Evolutionary conservation across 352 stramenopile genomes (phyloP), one percentile per base, ranked within the genome.

Genomic region (Phytophthora meadii): DNA sequence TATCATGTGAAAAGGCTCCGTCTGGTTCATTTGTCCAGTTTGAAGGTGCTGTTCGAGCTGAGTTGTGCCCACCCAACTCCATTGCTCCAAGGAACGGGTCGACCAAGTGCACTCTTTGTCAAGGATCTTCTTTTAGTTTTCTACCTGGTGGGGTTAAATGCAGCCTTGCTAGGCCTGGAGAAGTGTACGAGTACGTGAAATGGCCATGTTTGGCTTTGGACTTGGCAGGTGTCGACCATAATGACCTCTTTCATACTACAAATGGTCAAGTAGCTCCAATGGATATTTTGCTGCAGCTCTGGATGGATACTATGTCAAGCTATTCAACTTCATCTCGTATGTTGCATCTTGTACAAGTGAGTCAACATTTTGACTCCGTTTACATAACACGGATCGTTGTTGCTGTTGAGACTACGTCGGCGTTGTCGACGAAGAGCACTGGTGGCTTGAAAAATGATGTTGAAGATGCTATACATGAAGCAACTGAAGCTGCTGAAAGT

Each of bases 161-260:
- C 49, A 61, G 55, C 14, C 3, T 52, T 39, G 60, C 77, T 4
- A 56, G 52, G 4, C 32, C 49, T 45, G 81, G 81, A 24, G 77
- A 88, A 51, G 63, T 87, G 10, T 70, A 83, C 42, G 74, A 88
- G 25, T 32, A 58, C 6, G 65, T 86, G 27, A 37, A 70, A 32
- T 84, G 76, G 76, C 63, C 65, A 56, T 57, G 61, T 1, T 54
- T 77, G 19, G 37, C 42, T 36, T 61, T 83, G 25, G 41, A 57
- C 9, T 46, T 83, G 15, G 40, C 40, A 3, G 69, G 68, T 40
- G 15, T 76, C 30, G 57, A 62, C 5, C 45, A 51, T 4, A 25
- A 48, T 10, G 51, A 73, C 6, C 32, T 71, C 17, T 17, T 69
- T 57, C 9, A 24, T 3, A 34, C 24, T 1, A 44, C 40, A 12